A percentile compares a stretch with the other conserved stretches of the same genome.
These are phyloP conservation scores for Eimeria necatrix DNA, from an alignment of 169 alveolate genomes.

Conservation along the genomic window DNA sequence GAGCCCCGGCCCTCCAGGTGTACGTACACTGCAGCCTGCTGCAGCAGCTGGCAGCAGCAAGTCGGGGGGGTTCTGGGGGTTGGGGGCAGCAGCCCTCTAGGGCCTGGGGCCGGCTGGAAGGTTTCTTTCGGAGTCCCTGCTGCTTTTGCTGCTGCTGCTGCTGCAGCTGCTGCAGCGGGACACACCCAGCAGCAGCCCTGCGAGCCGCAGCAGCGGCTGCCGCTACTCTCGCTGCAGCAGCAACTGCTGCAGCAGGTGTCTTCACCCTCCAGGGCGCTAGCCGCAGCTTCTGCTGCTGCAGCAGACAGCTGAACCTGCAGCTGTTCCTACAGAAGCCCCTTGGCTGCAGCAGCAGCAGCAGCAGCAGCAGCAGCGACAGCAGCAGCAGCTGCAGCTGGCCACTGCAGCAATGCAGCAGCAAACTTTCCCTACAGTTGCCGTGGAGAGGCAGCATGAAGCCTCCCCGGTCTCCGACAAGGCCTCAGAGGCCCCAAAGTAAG, in stretches of 20 bases:
- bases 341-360: background rate
- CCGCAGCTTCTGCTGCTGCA: background rate
- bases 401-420: conserved; percentile 9
- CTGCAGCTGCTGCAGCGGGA: too few species aligned
- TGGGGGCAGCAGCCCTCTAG: background rate
- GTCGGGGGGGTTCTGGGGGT: too few species aligned
- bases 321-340: background rate
- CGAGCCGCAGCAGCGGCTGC: background rate
- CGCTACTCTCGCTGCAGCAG: background rate
- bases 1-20: too few species aligned
- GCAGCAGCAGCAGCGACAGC: conserved; percentile 1
- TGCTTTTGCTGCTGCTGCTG: too few species aligned
- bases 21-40: background rate
- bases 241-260: background rate
- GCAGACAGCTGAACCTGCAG: background rate
- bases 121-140: too few species aligned
- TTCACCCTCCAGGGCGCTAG: background rate
- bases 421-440: background rate
- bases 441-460: background rate
- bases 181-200: background rate
- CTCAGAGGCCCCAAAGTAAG: background rate
- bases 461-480: background rate
- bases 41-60: background rate
- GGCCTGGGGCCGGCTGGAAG: background rate
- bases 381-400: background rate